These are phyloP conservation scores for Macrotyloma uniflorum DNA, from an alignment of 306 rosid genomes.

Conservation along the genomic window DNA sequence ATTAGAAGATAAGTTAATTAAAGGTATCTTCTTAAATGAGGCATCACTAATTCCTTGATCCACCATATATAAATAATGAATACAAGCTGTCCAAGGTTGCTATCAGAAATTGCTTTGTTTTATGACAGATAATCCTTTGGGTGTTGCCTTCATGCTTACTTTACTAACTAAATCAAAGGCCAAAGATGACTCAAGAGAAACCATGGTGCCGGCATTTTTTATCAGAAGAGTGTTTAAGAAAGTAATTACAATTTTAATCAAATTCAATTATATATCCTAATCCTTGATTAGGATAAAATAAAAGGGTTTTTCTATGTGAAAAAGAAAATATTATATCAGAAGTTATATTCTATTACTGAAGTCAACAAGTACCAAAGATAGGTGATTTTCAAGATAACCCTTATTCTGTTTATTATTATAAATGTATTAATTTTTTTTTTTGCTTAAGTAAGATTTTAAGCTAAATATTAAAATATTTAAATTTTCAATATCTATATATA, in stretches of 20 bases:
- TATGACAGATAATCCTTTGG: conserved; percentile 27
- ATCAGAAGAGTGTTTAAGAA: too few species aligned
- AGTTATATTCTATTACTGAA: neutral
- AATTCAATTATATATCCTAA: too few species aligned
- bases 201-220: conserved; percentile 49
- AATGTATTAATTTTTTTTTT: too few species aligned
- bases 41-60: conserved; percentile 32
- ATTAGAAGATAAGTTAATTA: conserved; percentile 24
- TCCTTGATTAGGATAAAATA: neutral
- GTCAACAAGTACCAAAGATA: neutral
- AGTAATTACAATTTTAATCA: too few species aligned
- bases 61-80: neutral
- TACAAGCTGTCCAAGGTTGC: conserved; percentile 43
- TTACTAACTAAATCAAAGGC: neutral
- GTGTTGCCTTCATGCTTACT: conserved; percentile 38
- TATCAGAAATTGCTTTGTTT: conserved; percentile 38
- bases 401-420: too few species aligned
- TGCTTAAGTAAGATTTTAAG: too few species aligned
- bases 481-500: too few species aligned
- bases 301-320: too few species aligned
- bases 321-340: neutral
- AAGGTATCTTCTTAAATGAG: conserved; percentile 39
- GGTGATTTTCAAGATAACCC: neutral
- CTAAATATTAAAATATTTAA: too few species aligned
- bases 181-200: neutral